A percentile compares a stretch with the other conserved stretches of the same genome.
Evolutionary conservation across 176 grass and related monocot species (phyloP).

Genomic region (Cenchrus americanus): DNA sequence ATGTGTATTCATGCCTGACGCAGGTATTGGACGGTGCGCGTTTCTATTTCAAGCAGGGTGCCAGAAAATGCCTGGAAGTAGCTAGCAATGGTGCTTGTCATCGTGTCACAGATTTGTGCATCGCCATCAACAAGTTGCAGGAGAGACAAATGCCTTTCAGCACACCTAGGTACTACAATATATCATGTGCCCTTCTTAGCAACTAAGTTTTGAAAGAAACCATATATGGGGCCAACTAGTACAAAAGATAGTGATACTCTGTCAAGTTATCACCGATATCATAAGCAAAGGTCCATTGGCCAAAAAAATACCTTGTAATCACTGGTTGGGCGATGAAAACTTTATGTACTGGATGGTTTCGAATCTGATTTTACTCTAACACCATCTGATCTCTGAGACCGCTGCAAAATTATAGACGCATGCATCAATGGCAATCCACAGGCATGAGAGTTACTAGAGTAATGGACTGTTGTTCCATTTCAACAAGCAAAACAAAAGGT

Average conservation of each 20-base stretch:
- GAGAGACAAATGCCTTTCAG: background rate
- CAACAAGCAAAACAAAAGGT: background rate
- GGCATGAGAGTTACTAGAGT: background rate
- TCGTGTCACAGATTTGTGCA: background rate
- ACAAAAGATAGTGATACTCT: background rate
- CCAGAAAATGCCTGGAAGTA: background rate
- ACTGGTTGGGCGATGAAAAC: background rate
- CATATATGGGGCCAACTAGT: background rate
- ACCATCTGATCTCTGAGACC: constrained; percentile 6
- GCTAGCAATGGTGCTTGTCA: background rate
- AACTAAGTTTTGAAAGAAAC: constrained; percentile 9
- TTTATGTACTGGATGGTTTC: background rate
- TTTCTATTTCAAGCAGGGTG: background rate
- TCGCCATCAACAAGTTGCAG: background rate
- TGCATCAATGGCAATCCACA: constrained; percentile 10
- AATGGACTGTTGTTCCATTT: background rate
- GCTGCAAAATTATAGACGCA: constrained; percentile 7
- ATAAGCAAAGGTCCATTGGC: background rate
- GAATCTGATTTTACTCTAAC: background rate
- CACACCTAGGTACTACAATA: background rate
- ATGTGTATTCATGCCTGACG: background rate
- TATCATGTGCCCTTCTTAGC: background rate
- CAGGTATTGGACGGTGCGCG: background rate
- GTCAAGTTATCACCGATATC: background rate
- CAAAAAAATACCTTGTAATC: background rate